Base-by-base conservation (phyloP, 1,139 yeast species). In the Candida freyschussii region DNA sequence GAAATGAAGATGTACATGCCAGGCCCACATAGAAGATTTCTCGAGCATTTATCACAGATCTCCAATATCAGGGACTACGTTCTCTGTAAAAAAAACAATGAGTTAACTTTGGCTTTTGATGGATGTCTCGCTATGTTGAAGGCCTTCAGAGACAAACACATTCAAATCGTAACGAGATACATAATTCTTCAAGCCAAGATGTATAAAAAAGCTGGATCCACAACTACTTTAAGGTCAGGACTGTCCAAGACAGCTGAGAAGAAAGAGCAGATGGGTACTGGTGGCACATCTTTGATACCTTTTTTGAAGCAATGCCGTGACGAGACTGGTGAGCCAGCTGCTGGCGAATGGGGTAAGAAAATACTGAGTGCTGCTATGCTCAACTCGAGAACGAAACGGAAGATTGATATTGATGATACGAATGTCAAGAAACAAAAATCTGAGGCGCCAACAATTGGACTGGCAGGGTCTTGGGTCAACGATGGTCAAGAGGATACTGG, bases 1-100 rank as follows among this genome's bases (percentile, higher is more conserved):
- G 93, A 84, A 43, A 87, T 87, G 96, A 72, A 89, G 49, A 53
- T 61, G 12, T 89, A 89, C 58, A 89, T 89, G 97, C 96, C 96
- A 2, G 78, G 80, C 6, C 72, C 75, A 32, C 97, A 89, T 57
- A 70, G 84, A 32, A 72, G 80, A 33, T 89, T 87, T 54, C 67
- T 89, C 39, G 63, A 63, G 24, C 75, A 72, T 40, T 59, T 89
- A 26, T 65, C 76, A 15, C 61, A 68, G 30, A 70, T 69, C 6
- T 68, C 86, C 19, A 72, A 66, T 31, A 65, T 87, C 31, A 68
- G 85, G 29, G 78, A 78, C 22, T 84, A 64, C 45, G 95, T 84
- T 5, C 45, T 68, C 17, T 47, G 50, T 7, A 56, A 63, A 25
- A 48, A 59, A n/a, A 50, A 72, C 37, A 71, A 80, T 0, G 86